phyloP scores from a whole-genome alignment of 352 stramenopile species.

The Elongisporangium undulatum region DNA sequence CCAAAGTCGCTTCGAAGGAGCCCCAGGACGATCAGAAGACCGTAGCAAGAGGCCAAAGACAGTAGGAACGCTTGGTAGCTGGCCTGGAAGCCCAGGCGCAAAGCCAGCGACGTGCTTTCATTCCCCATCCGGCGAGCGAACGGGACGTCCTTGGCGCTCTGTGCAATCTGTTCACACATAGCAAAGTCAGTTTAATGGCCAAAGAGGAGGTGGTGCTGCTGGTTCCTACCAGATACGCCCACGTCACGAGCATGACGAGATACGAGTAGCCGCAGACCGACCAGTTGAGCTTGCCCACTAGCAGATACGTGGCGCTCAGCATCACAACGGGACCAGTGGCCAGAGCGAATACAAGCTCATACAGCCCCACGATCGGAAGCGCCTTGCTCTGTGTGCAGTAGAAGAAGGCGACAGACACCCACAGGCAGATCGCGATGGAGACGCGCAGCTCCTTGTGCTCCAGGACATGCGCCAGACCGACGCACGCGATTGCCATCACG shows the following conservation, averaged over 20 bases:
- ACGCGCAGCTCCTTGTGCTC: slow-evolving; percentile 29
- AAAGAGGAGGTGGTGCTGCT: neutral
- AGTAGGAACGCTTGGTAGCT: slow-evolving; percentile 66
- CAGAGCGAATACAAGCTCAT: slow-evolving; percentile 45
- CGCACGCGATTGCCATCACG: slow-evolving; percentile 29
- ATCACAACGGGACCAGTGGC: slow-evolving; percentile 54
- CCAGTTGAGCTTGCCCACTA: slow-evolving; percentile 37
- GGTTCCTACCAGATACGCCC: slow-evolving; percentile 36
- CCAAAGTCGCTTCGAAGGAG: slow-evolving; percentile 54
- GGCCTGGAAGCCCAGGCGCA: slow-evolving; percentile 49
- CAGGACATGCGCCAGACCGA: slow-evolving; percentile 32
- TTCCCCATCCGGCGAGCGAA: slow-evolving; percentile 57
- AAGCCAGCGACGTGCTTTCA: slow-evolving; percentile 39
- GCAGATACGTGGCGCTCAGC: slow-evolving; percentile 39
- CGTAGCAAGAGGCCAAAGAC: slow-evolving; percentile 53
- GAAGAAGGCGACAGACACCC: slow-evolving; percentile 41
- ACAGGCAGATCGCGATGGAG: slow-evolving; percentile 17
- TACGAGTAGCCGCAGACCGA: slow-evolving; percentile 46
- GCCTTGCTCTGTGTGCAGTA: slow-evolving; percentile 43
- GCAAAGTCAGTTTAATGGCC: neutral
- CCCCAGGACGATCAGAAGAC: slow-evolving; percentile 38
- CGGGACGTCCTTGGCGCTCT: slow-evolving; percentile 69
- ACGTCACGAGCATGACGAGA: slow-evolving; percentile 52
- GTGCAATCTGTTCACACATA: slow-evolving; percentile 27
- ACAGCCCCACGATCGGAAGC: slow-evolving; percentile 36